Conservation (phyloP, 2,329 filamentous ascomycete species). For the Onygenales sp. region DNA sequence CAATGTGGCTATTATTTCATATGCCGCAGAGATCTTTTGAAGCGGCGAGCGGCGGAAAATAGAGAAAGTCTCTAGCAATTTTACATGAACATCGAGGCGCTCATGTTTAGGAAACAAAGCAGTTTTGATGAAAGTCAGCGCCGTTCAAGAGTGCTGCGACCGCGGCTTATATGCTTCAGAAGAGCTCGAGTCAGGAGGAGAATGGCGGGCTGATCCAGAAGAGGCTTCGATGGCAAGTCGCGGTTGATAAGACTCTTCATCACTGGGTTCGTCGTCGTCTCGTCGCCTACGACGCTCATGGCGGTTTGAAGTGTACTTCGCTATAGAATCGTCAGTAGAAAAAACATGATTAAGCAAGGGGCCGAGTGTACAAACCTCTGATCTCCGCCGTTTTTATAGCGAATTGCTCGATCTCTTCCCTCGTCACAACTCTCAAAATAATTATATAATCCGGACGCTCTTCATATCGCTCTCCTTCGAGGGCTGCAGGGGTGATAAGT, state of each 20-base stretch:
- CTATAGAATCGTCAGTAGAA: constrained; percentile 17
- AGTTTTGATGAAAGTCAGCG: not conserved
- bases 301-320: not conserved
- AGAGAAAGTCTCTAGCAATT: no score
- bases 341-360: not conserved
- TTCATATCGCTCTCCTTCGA: constrained; percentile 81
- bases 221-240: not conserved
- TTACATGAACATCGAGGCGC: not conserved
- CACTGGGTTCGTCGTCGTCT: not conserved
- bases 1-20: no score
- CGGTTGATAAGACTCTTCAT: not conserved
- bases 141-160: not conserved
- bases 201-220: not conserved
- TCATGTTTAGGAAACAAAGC: not conserved
- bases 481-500: constrained; percentile 79
- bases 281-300: not conserved
- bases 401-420: constrained; percentile 83
- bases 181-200: not conserved
- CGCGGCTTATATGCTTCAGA: not conserved
- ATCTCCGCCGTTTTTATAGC: constrained; percentile 72
- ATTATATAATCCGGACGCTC: constrained; percentile 91
- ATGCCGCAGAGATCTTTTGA: no score
- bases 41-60: no score
- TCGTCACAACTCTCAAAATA: constrained; percentile 74
- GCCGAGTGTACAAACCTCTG: constrained; percentile 50